Conservation (phyloP, 768 basidiomycete species). For the Coprinellus micaceus region DNA sequence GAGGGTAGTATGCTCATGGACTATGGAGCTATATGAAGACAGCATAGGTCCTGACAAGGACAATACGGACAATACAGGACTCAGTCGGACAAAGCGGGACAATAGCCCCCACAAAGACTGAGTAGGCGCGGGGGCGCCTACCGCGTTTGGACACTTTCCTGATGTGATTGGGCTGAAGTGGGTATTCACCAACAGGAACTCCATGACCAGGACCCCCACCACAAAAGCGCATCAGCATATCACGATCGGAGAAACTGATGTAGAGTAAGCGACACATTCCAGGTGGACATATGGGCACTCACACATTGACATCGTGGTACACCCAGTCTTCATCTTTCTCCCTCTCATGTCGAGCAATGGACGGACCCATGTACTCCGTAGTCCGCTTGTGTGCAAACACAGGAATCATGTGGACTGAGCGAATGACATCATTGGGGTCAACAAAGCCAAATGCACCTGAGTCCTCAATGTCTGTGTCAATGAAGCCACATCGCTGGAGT, state of each 20-base stretch:
- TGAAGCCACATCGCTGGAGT: constrained; percentile 29
- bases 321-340: constrained; percentile 27
- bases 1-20: too few relatives aligned
- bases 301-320: constrained; percentile 37
- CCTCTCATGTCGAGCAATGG: constrained; percentile 10
- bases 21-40: too few relatives aligned
- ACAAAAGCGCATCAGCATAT: constrained; percentile 31
- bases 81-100: too few relatives aligned
- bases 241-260: constrained; percentile 29
- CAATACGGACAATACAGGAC: too few relatives aligned
- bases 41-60: too few relatives aligned
- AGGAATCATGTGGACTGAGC: constrained; percentile 40
- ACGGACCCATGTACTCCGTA: constrained; percentile 12
- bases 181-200: background rate
- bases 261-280: constrained; percentile 1
- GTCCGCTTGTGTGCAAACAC: constrained; percentile 26
- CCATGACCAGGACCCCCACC: constrained; percentile 31
- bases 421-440: constrained; percentile 38
- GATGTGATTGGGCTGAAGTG: background rate
- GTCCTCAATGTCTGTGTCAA: constrained; percentile 20
- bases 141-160: too few relatives aligned
- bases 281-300: constrained; percentile 12
- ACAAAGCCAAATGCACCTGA: constrained; percentile 42
- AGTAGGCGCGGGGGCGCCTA: too few relatives aligned
- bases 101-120: too few relatives aligned